phyloP scores from a whole-genome alignment of 495 filamentous ascomycete genomes.

The Clavariopsis aquatica region DNA sequence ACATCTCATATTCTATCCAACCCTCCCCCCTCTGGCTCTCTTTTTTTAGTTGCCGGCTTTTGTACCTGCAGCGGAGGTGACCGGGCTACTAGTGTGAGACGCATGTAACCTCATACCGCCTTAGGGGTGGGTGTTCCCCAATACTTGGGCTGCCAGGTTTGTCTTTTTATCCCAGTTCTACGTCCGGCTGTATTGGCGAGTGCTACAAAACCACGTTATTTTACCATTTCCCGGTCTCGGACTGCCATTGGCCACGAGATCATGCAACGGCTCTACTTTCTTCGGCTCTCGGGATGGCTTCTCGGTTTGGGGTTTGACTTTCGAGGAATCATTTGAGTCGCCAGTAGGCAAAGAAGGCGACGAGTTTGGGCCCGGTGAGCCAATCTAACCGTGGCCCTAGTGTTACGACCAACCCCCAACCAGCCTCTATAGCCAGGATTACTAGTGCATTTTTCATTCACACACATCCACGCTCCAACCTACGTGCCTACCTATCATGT shows the following conservation, averaged over 20 bases:
- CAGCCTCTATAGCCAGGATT: background rate
- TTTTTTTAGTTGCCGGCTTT: constrained; percentile 4
- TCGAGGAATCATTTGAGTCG: background rate
- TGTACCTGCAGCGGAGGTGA: constrained; percentile 1
- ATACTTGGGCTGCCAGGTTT: background rate
- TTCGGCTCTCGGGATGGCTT: background rate
- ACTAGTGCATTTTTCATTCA: background rate
- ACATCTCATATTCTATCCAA: no score
- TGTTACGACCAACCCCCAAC: background rate
- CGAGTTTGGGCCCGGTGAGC: background rate
- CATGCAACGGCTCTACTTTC: background rate
- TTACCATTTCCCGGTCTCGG: background rate
- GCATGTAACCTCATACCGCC: background rate
- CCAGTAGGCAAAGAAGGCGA: background rate
- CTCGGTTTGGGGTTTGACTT: background rate
- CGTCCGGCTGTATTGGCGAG: background rate
- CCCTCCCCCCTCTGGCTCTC: no score
- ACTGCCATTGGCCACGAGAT: background rate
- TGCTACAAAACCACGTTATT: background rate
- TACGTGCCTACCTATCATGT: background rate
- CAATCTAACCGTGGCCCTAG: background rate
- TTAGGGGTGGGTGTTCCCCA: background rate
- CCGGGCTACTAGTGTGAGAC: background rate
- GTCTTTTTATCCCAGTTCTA: background rate
- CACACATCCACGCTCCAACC: background rate